Conservation (phyloP, 2,329 filamentous ascomycete species). For the Fusarium aywerte region DNA sequence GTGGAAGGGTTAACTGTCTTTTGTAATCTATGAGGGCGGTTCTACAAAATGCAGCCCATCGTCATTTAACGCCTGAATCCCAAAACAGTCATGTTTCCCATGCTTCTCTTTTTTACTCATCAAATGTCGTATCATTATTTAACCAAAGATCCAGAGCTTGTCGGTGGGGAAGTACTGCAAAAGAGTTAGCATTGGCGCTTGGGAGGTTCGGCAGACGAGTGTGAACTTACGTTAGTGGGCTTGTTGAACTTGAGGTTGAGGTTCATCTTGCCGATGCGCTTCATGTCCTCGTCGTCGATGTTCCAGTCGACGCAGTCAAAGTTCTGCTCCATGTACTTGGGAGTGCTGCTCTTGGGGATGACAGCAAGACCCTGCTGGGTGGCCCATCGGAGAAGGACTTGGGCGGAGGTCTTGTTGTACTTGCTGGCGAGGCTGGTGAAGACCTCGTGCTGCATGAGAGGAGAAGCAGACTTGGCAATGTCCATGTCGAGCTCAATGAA, state of each 20-base stretch:
- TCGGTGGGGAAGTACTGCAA: slow-evolving; percentile 65
- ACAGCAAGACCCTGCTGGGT: slow-evolving; percentile 84
- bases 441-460: slow-evolving; percentile 76
- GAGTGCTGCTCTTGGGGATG: slow-evolving; percentile 78
- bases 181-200: slow-evolving; percentile 19
- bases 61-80: slow-evolving; percentile 45
- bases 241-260: slow-evolving; percentile 79
- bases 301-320: slow-evolving; percentile 74
- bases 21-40: slow-evolving; percentile 43
- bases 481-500: slow-evolving; percentile 83
- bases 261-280: slow-evolving; percentile 73
- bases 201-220: too few species aligned
- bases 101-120: slow-evolving; percentile 35
- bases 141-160: slow-evolving; percentile 68
- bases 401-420: slow-evolving; percentile 77
- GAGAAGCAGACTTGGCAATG: slow-evolving; percentile 64
- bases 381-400: slow-evolving; percentile 87
- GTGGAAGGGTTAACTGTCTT: slow-evolving; percentile 36
- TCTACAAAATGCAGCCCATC: slow-evolving; percentile 42
- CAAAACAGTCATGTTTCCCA: slow-evolving; percentile 38
- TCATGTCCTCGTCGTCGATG: slow-evolving; percentile 72
- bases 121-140: slow-evolving; percentile 46
- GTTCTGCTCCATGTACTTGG: slow-evolving; percentile 69
- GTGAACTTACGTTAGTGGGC: slow-evolving; percentile 71
- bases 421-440: slow-evolving; percentile 75